Evolutionary conservation across 441 rosid species (phyloP).

Genomic region (Populus hybrid): DNA sequence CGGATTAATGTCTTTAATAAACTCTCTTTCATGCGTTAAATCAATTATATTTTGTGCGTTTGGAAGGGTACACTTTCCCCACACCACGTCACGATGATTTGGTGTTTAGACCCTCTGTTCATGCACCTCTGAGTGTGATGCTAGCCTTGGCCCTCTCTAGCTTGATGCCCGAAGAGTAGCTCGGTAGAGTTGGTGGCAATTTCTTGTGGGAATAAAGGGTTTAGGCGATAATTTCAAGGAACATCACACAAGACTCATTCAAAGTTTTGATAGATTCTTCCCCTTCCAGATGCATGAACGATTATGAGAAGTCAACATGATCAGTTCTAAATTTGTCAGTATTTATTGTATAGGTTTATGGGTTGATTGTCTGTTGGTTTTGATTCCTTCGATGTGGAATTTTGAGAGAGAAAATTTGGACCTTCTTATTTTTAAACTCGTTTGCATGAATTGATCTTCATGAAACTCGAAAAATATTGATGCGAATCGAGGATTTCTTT

Average conservation of each 20-base stretch:
- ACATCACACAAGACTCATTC: constrained; percentile 13
- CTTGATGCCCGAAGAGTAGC: neutral
- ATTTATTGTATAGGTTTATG: neutral
- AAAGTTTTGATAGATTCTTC: neutral
- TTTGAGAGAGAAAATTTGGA: too few relatives aligned
- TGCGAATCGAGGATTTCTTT: neutral
- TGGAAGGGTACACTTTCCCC: constrained; percentile 29
- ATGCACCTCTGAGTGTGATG: constrained; percentile 26
- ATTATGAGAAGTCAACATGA: constrained; percentile 4
- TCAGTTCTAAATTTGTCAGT: neutral
- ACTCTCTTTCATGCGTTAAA: constrained; percentile 14
- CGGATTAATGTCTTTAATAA: neutral
- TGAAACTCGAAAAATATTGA: neutral
- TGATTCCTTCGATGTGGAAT: too few relatives aligned
- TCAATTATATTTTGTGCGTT: constrained; percentile 23
- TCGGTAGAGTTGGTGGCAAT: too few relatives aligned
- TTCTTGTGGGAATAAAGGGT: too few relatives aligned
- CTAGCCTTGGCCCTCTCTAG: neutral
- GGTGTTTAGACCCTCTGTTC: constrained; percentile 22
- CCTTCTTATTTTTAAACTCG: neutral
- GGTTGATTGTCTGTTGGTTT: neutral
- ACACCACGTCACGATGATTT: constrained; percentile 19
- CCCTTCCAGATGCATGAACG: constrained; percentile 15
- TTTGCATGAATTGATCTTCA: neutral
- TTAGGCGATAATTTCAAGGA: neutral